Conservation (phyloP, 192 early-diverging fungal genomes). For the Ambispora gerdemannii region DNA sequence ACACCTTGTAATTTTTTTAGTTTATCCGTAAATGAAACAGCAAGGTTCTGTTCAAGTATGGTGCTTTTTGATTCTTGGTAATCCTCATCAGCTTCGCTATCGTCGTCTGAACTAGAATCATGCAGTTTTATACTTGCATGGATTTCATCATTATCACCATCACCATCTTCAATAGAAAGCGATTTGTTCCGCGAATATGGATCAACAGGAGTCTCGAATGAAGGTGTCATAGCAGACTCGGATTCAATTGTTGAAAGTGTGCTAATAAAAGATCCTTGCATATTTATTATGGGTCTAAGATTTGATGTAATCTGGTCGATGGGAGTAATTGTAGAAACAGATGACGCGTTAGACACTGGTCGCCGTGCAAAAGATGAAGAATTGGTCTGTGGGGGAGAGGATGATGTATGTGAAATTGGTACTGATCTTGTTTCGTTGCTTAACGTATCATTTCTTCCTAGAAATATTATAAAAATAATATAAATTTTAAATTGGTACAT, state of each 20-base stretch:
- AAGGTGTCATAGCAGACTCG: not conserved
- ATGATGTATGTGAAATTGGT: not conserved
- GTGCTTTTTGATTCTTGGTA: not conserved
- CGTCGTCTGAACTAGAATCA: not conserved
- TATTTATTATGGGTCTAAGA: not conserved
- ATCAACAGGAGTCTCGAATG: conserved; percentile 5
- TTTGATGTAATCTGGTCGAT: not conserved
- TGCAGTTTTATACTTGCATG: not conserved
- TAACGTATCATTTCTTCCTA: not conserved
- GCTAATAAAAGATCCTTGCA: not conserved
- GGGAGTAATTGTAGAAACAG: conserved; percentile 25
- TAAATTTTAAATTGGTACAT: not conserved
- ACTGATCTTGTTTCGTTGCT: not conserved
- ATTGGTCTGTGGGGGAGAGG: not conserved
- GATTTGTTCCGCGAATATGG: not conserved
- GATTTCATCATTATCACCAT: conserved; percentile 1
- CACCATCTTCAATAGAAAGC: not conserved
- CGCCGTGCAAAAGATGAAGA: not conserved
- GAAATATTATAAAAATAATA: not conserved
- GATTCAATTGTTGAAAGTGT: conserved; percentile 17
- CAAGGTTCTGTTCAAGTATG: not conserved
- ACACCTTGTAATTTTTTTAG: conserved; percentile 14
- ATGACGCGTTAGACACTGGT: conserved; percentile 15
- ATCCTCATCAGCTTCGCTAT: conserved; percentile 15
- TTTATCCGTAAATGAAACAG: not conserved